phyloP scores from a whole-genome alignment of 805 yeast genomes.

The Candida pini region DNA sequence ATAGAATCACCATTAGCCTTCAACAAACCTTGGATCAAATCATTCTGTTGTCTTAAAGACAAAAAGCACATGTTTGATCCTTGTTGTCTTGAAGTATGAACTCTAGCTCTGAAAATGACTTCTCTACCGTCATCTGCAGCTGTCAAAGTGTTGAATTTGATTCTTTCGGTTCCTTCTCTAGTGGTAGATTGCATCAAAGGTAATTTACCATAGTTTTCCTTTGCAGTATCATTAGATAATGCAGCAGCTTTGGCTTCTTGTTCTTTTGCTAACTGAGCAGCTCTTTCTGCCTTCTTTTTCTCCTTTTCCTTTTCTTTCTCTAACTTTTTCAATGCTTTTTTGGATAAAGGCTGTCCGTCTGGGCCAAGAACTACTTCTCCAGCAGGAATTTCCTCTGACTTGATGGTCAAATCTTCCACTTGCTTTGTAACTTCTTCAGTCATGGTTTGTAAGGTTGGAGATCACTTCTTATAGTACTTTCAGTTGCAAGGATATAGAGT shows the following conservation, averaged over 20 bases:
- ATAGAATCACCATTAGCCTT: slow-evolving; percentile 65
- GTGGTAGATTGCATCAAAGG: slow-evolving; percentile 75
- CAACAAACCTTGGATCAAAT: slow-evolving; percentile 76
- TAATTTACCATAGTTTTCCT: slow-evolving; percentile 80
- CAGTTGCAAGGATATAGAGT: too few species aligned
- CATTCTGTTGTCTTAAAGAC: slow-evolving; percentile 85
- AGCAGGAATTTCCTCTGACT: slow-evolving; percentile 10
- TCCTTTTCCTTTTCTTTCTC: slow-evolving; percentile 92
- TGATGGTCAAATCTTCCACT: slow-evolving; percentile 21
- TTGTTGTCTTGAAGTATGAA: slow-evolving; percentile 90
- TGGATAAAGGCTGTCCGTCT: slow-evolving; percentile 84
- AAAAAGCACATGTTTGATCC: slow-evolving; percentile 92
- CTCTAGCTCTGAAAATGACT: slow-evolving; percentile 87
- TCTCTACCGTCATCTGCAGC: slow-evolving; percentile 66
- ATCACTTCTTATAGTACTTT: too few species aligned
- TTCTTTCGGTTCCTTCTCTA: slow-evolving; percentile 63
- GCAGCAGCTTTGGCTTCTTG: slow-evolving; percentile 74
- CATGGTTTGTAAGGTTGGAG: slow-evolving; percentile 13
- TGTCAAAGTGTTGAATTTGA: slow-evolving; percentile 49
- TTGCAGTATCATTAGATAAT: slow-evolving; percentile 80
- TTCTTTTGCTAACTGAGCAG: slow-evolving; percentile 80
- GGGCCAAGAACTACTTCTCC: slow-evolving; percentile 27
- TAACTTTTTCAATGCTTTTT: slow-evolving; percentile 91
- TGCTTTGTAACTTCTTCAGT: slow-evolving; percentile 26
- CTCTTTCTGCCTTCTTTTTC: slow-evolving; percentile 87